A percentile compares a stretch with the other conserved stretches of the same genome.
Conservation (phyloP, 306 rosid species). For the Rosa multiflora region DNA sequence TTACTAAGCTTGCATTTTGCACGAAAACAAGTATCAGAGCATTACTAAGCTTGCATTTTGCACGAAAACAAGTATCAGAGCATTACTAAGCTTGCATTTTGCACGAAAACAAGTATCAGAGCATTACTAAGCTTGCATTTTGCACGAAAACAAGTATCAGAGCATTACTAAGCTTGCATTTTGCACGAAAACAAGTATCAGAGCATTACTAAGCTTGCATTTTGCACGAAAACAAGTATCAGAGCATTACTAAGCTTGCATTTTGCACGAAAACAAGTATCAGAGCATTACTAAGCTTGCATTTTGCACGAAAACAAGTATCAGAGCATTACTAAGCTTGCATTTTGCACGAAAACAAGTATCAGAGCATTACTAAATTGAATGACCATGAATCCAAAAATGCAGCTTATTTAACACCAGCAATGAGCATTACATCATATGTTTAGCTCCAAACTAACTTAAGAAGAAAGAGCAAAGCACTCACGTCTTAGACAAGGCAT, state of each 20-base stretch:
- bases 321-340: too few relatives aligned
- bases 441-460: neutral
- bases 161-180: too few relatives aligned
- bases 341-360: too few relatives aligned
- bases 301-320: neutral
- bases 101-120: too few relatives aligned
- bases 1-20: too few relatives aligned
- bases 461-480: constrained; percentile 24
- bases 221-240: neutral
- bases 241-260: too few relatives aligned
- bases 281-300: too few relatives aligned
- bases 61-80: neutral
- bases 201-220: too few relatives aligned
- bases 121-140: neutral
- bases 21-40: neutral
- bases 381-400: neutral
- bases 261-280: neutral
- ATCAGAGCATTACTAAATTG: neutral
- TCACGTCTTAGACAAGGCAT: constrained; percentile 93
- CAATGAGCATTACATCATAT: neutral
- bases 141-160: neutral
- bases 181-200: neutral
- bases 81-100: too few relatives aligned
- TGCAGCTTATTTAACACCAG: neutral
- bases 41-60: too few relatives aligned